These are phyloP conservation scores for Xylaria scruposa DNA, from an alignment of 495 filamentous ascomycete genomes.

Conservation along the genomic window DNA sequence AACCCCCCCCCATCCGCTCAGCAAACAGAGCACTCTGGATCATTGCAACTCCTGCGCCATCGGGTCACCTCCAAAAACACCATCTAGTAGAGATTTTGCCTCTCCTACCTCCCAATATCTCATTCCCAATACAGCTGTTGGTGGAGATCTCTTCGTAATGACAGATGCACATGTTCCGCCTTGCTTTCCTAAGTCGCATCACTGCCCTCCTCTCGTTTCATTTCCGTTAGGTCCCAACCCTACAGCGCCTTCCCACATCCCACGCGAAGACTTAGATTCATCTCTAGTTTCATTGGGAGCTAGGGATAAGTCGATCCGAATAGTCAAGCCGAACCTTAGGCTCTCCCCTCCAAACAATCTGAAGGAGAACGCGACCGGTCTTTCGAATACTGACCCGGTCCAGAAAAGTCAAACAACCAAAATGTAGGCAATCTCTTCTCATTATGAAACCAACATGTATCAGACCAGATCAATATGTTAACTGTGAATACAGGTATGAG, in stretches of 20 bases:
- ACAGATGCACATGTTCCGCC: background rate
- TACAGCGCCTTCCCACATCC: background rate
- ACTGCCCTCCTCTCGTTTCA: background rate
- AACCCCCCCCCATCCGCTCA: background rate
- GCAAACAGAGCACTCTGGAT: background rate
- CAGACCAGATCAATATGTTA: background rate
- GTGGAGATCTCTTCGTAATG: background rate
- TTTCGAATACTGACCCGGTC: background rate
- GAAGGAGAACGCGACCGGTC: background rate
- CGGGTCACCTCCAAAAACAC: background rate
- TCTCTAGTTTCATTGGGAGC: background rate
- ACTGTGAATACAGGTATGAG: background rate
- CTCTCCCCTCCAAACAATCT: background rate
- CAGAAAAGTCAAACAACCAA: background rate
- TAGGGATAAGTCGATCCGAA: slow-evolving; percentile 15
- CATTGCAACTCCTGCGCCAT: background rate
- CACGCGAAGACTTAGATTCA: background rate
- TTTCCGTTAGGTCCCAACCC: background rate
- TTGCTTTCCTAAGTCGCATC: background rate
- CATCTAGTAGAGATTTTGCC: background rate
- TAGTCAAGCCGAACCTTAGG: slow-evolving; percentile 21
- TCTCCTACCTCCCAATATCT: background rate
- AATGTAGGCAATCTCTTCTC: slow-evolving; percentile 7
- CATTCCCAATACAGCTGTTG: background rate
- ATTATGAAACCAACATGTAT: background rate